Base-by-base conservation (phyloP, 495 filamentous ascomycete genomes). In the Pseudomonodictys pantanalensis region DNA sequence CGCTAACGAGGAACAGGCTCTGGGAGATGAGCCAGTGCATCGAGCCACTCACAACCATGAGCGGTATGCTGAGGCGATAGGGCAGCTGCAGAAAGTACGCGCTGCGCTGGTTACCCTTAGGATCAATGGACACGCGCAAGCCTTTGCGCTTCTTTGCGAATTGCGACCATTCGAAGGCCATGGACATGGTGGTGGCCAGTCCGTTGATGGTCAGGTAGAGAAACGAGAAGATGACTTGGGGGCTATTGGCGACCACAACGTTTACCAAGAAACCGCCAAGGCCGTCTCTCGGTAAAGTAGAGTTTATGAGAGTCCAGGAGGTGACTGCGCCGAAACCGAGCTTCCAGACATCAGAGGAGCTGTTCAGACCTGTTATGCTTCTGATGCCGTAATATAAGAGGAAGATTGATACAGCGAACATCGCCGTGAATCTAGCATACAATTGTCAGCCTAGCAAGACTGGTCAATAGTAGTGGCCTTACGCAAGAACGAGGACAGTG, bases 11-110 rank as follows among this genome's bases (percentile, higher is more conserved):
- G 58, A 62, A 62, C 3, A 62, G 5, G 28, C 58, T 62, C 52
- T 62, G 58, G 2, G 58, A 62, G 2, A 62, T 22, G 11, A 62
- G 58, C 58, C 58, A 62, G 29, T 62, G 58, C 24, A 62, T 17
- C 5, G 46, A 47, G 5, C 12, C 43, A 22, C 23, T 46, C 15
- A 47, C 33, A 3, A 46, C 42, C 42, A 62, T 56, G 9, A 62
- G 30, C 6, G 58, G 58, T 4, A 62, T 17, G 17, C 41, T 52
- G 20, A 35, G 22, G 3, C 52, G 51, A 41, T 56, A 57, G 7
- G 58, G 58, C 23, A 62, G 17, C 20, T 29, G 26, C 3, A 62
- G 41, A 24, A 56, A 55, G 25, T 62, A 62, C 28, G 58, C 48
- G 3, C 9, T 22, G 7, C 58, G 33, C 30, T 62, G 58, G 7